These are phyloP conservation scores for Penicillium sp. DNA, from an alignment of 2,329 filamentous ascomycete genomes.

Conservation along the genomic window DNA sequence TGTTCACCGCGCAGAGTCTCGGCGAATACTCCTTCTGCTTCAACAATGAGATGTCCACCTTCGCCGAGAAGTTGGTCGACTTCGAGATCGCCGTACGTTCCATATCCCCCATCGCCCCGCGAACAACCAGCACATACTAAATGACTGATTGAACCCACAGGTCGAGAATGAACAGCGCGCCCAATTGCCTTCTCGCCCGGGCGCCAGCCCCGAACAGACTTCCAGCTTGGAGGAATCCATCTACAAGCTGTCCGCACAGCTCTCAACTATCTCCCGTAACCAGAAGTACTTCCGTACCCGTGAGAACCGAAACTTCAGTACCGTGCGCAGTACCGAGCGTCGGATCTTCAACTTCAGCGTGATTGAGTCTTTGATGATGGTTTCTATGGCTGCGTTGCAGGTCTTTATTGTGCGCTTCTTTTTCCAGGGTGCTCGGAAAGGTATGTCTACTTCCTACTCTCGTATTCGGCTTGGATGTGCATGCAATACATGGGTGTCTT, in stretches of 20 bases:
- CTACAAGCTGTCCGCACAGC: conserved; percentile 86
- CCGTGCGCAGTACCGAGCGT: conserved; percentile 89
- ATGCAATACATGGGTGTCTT: neutral
- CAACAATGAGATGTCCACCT: conserved; percentile 97
- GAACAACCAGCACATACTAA: neutral
- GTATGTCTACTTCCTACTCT: conserved; percentile 35
- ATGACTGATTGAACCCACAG: conserved; percentile 45
- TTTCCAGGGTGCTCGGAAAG: conserved; percentile 82
- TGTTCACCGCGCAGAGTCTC: conserved; percentile 83
- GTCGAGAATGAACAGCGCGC: conserved; percentile 86
- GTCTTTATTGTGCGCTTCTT: conserved; percentile 98
- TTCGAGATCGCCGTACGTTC: conserved; percentile 85
- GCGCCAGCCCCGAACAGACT: conserved; percentile 83
- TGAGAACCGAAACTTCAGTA: conserved; percentile 98
- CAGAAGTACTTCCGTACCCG: conserved; percentile 99
- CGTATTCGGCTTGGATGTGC: neutral
- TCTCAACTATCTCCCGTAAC: conserved; percentile 92
- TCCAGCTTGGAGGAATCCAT: conserved; percentile 86
- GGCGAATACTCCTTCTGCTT: conserved; percentile 98
- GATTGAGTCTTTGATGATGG: conserved; percentile 85
- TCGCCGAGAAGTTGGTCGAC: conserved; percentile 94
- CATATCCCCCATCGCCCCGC: neutral
- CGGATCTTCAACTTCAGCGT: conserved; percentile 97
- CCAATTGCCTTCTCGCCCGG: conserved; percentile 81
- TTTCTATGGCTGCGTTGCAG: conserved; percentile 92